Conservation (phyloP, 176 grass and related monocot genomes). For the Cocos nucifera region DNA sequence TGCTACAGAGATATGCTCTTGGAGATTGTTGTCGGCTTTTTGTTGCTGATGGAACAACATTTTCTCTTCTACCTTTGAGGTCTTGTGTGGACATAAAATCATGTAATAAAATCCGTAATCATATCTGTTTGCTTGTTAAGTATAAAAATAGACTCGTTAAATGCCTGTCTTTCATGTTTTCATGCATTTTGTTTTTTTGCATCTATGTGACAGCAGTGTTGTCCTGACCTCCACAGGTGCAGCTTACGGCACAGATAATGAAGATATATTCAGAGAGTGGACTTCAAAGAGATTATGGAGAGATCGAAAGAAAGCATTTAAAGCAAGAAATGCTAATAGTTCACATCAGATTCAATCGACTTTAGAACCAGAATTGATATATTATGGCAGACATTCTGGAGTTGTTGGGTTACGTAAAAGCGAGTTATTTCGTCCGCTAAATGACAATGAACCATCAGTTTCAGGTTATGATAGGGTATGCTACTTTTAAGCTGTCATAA, state of each 20-base stretch:
- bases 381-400: conserved; percentile 89
- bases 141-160: too few species aligned
- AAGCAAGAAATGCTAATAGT: conserved; percentile 26
- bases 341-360: conserved; percentile 25
- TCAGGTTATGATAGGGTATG: conserved; percentile 93
- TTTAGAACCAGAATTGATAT: conserved; percentile 78
- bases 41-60: conserved; percentile 80
- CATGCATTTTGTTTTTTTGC: not conserved
- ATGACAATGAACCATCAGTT: conserved; percentile 34
- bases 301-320: conserved; percentile 53
- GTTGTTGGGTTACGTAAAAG: conserved; percentile 59
- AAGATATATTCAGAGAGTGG: conserved; percentile 54
- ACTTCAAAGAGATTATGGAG: conserved; percentile 71
- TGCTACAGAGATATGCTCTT: conserved; percentile 87
- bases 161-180: too few species aligned
- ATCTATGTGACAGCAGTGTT: not conserved
- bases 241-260: conserved; percentile 18
- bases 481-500: too few species aligned
- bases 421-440: conserved; percentile 29
- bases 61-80: conserved; percentile 60
- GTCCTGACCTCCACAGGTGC: conserved; percentile 21
- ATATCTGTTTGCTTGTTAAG: not conserved
- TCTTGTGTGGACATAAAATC: conserved; percentile 9
- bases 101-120: not conserved
- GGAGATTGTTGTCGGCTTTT: conserved; percentile 70